Evolutionary conservation across 805 yeast genomes (phyloP).

Genomic region (Starmerella vaccinii): DNA sequence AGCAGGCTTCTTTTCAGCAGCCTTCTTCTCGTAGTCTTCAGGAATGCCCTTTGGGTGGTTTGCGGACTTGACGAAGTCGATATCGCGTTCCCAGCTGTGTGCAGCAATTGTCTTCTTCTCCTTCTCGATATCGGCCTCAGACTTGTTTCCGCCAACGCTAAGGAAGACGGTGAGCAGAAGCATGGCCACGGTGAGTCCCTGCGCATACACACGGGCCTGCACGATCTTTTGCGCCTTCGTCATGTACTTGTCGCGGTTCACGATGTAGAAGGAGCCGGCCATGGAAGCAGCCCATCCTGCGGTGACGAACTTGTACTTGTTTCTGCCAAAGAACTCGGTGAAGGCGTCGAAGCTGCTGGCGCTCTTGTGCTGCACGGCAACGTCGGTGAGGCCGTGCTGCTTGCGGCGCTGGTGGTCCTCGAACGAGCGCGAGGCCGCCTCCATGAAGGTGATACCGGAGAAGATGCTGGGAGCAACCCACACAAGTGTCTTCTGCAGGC

Average conservation of each 20-base stretch:
- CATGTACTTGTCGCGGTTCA: slow-evolving; percentile 65
- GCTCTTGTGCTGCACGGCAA: background rate
- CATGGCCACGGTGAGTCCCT: slow-evolving; percentile 64
- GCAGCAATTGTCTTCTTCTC: slow-evolving; percentile 10
- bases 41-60: slow-evolving; percentile 8
- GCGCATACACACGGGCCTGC: slow-evolving; percentile 89
- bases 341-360: slow-evolving; percentile 2
- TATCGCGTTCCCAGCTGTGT: slow-evolving; percentile 24
- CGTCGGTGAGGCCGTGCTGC: slow-evolving; percentile 14
- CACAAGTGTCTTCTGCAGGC: slow-evolving; percentile 43
- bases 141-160: slow-evolving; percentile 16
- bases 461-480: slow-evolving; percentile 60
- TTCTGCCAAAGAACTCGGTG: slow-evolving; percentile 5
- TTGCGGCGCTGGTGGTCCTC: slow-evolving; percentile 51
- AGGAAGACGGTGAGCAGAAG: slow-evolving; percentile 40
- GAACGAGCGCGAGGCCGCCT: slow-evolving; percentile 56
- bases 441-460: slow-evolving; percentile 54
- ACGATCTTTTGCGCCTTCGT: slow-evolving; percentile 70
- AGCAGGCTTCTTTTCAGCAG: background rate
- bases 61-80: slow-evolving; percentile 21
- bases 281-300: slow-evolving; percentile 74
- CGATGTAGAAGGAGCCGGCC: slow-evolving; percentile 68
- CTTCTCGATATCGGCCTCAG: slow-evolving; percentile 2
- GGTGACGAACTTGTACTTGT: slow-evolving; percentile 41
- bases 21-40: slow-evolving; percentile 5